A percentile compares a stretch with the other conserved stretches of the same genome.
Evolutionary conservation across 805 yeast genomes (phyloP).

Genomic region (Lachancea mirantina): DNA sequence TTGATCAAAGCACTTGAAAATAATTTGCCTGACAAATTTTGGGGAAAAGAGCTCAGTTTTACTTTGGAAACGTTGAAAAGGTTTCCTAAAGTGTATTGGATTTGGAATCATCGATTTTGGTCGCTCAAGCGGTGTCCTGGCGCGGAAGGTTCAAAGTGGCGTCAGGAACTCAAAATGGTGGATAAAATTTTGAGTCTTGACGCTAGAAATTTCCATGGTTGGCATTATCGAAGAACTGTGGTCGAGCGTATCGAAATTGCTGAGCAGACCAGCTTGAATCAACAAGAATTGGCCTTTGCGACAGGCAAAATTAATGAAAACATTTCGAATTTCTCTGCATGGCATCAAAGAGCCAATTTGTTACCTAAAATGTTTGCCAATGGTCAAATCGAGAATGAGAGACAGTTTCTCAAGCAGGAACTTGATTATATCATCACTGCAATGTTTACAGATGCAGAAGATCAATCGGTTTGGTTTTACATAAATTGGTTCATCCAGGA

Average conservation of each 20-base stretch:
- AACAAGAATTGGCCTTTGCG: conserved; percentile 66
- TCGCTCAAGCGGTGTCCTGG: conserved; percentile 46
- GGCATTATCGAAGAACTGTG: conserved; percentile 85
- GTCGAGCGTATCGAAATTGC: conserved; percentile 32
- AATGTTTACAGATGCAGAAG: conserved; percentile 86
- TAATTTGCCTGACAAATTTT: conserved; percentile 25
- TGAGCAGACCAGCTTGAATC: conserved; percentile 27
- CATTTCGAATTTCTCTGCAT: conserved; percentile 90
- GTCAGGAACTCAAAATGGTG: conserved; percentile 62
- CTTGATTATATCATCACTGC: conserved; percentile 70
- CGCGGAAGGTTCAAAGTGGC: conserved; percentile 48
- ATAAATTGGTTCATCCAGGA: conserved; percentile 63
- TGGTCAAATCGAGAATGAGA: conserved; percentile 18
- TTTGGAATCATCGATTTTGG: conserved; percentile 94
- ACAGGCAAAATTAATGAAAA: conserved; percentile 70
- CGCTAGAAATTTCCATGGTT: conserved; percentile 85
- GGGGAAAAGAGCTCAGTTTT: conserved; percentile 54
- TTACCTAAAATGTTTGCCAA: conserved; percentile 44
- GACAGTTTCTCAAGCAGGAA: conserved; percentile 46
- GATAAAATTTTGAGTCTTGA: conserved; percentile 63
- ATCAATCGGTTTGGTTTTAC: conserved; percentile 89
- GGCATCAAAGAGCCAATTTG: conserved; percentile 81
- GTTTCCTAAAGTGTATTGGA: conserved; percentile 91
- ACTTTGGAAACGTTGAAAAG: conserved; percentile 49
- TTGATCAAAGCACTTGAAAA: conserved; percentile 34